A percentile compares a stretch with the other conserved stretches of the same genome.
phyloP scores from a whole-genome alignment of 2,329 filamentous ascomycete species.

The Aspergillus sp. region DNA sequence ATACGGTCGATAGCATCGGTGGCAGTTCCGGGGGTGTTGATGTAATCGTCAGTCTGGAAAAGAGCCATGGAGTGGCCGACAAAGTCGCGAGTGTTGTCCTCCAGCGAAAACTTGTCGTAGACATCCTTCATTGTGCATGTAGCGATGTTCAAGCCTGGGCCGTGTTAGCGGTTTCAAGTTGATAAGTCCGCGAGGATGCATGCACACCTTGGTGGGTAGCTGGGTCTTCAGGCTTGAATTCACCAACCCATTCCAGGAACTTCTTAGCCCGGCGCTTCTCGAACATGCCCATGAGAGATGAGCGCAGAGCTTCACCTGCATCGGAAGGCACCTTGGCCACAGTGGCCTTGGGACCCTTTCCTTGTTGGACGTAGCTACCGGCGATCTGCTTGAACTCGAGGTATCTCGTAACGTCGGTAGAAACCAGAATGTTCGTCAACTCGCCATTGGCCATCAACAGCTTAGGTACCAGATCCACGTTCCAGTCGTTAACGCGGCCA shows the following conservation, averaged over 20 bases:
- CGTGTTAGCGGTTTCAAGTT: slow-evolving; percentile 19
- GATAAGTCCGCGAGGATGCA: background rate
- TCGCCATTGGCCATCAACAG: slow-evolving; percentile 98
- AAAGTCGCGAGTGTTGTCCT: slow-evolving; percentile 86
- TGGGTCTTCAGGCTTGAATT: slow-evolving; percentile 78
- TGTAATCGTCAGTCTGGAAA: slow-evolving; percentile 86
- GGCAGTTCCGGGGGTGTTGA: slow-evolving; percentile 69
- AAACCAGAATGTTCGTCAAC: slow-evolving; percentile 96
- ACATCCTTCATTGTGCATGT: slow-evolving; percentile 94
- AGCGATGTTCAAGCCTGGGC: slow-evolving; percentile 73
- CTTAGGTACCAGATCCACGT: slow-evolving; percentile 98
- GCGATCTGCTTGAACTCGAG: slow-evolving; percentile 94
- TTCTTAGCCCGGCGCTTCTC: slow-evolving; percentile 97
- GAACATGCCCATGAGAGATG: slow-evolving; percentile 93
- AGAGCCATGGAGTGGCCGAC: slow-evolving; percentile 98
- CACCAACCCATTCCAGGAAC: slow-evolving; percentile 93
- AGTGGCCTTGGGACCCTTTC: slow-evolving; percentile 75
- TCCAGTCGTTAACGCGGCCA: slow-evolving; percentile 96
- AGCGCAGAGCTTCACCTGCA: slow-evolving; percentile 83
- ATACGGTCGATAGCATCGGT: slow-evolving; percentile 89
- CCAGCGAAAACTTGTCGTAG: slow-evolving; percentile 95
- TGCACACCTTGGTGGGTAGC: slow-evolving; percentile 75
- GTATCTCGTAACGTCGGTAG: slow-evolving; percentile 86
- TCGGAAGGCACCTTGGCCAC: slow-evolving; percentile 97
- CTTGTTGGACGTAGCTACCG: slow-evolving; percentile 95